Evolutionary conservation across 495 filamentous ascomycete genomes (phyloP).

Genomic region (Bryoglossum gracile): DNA sequence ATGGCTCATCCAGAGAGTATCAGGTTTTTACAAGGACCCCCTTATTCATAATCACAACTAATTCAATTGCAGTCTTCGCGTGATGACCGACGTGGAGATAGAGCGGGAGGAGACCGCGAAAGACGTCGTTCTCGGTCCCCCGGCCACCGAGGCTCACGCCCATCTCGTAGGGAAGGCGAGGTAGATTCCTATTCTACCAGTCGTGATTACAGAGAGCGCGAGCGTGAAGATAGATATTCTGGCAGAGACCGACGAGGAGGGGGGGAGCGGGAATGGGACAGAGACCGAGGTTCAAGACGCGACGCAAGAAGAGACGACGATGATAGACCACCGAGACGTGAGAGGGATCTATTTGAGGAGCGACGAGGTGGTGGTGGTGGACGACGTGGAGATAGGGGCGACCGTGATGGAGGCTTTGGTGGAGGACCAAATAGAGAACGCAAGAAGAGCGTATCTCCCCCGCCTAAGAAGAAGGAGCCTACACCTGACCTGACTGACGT

Average conservation of each 20-base stretch:
- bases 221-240: conserved; percentile 83
- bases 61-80: conserved; percentile 42
- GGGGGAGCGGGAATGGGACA: conserved; percentile 63
- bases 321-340: conserved; percentile 51
- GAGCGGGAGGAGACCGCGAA: conserved; percentile 39
- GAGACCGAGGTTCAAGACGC: conserved; percentile 55
- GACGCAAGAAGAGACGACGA: conserved; percentile 55
- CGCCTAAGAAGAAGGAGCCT: conserved; percentile 83
- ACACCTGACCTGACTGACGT: conserved; percentile 91
- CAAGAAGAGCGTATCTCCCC: conserved; percentile 71
- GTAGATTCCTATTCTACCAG: conserved; percentile 85
- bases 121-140: conserved; percentile 72
- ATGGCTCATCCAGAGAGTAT: conserved; percentile 63
- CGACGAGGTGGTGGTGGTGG: conserved; percentile 47
- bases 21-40: too few species aligned
- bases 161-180: conserved; percentile 55
- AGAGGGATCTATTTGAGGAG: conserved; percentile 60
- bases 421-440: conserved; percentile 49
- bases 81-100: conserved; percentile 40
- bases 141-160: conserved; percentile 47
- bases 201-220: conserved; percentile 81
- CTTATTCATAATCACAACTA: too few species aligned
- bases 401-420: conserved; percentile 43
- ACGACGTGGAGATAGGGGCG: conserved; percentile 39
- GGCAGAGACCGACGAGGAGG: conserved; percentile 46